Conservation (phyloP, 768 basidiomycete genomes). For the Hypholoma fasciculare region DNA sequence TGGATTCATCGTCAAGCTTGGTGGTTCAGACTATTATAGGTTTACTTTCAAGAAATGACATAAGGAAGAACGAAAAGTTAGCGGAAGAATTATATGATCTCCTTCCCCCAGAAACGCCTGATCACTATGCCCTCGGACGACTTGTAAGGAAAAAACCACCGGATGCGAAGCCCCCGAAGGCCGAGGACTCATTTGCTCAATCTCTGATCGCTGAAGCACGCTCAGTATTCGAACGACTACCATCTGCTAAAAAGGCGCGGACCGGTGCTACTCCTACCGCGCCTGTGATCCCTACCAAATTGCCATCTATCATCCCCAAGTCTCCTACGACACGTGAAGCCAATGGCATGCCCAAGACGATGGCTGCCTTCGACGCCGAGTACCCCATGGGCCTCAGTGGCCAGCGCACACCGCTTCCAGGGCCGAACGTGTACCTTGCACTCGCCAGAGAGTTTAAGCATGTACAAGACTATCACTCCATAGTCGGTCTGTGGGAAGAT, state of each 20-base stretch:
- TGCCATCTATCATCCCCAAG: no score
- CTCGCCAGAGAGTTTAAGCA: constrained; percentile 26
- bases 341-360: neutral
- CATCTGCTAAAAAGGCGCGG: neutral
- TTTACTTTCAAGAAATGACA: neutral
- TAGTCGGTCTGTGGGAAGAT: constrained; percentile 54
- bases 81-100: neutral
- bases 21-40: neutral
- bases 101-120: neutral
- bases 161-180: neutral
- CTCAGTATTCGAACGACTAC: neutral
- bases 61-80: neutral
- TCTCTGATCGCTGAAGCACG: neutral
- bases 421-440: neutral
- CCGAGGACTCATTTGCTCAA: neutral
- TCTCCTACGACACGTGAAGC: neutral
- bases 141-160: neutral
- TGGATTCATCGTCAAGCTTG: neutral
- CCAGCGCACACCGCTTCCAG: neutral
- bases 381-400: neutral
- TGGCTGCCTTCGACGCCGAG: neutral
- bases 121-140: neutral
- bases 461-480: constrained; percentile 41
- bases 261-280: no score
- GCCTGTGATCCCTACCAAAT: no score